phyloP scores from a whole-genome alignment of 352 stramenopile genomes.

The Globisporangium paroecandrum region DNA sequence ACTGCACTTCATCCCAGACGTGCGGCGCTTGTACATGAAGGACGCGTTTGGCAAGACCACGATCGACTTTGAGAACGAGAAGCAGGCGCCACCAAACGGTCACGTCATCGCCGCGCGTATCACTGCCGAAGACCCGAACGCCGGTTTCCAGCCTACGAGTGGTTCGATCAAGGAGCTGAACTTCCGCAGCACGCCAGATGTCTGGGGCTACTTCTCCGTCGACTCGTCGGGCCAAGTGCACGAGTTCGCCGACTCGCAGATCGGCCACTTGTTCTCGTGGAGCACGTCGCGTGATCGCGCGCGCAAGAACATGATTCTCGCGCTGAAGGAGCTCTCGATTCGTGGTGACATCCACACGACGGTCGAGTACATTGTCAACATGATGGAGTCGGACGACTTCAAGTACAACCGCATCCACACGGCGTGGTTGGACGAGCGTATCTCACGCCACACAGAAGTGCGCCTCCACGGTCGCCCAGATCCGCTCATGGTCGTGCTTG shows the following conservation, averaged over 20 bases:
- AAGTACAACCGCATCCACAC: constrained; percentile 99
- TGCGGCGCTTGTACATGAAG: constrained; percentile 96
- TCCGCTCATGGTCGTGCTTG: constrained; percentile 83
- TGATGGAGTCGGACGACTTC: constrained; percentile 99
- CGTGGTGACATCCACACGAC: constrained; percentile 99
- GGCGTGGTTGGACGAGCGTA: constrained; percentile 97
- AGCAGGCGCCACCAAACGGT: constrained; percentile 77
- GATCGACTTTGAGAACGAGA: constrained; percentile 96
- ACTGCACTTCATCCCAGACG: constrained; percentile 97
- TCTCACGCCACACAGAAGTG: constrained; percentile 91
- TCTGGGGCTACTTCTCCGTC: constrained; percentile 99
- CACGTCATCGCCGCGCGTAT: constrained; percentile 99
- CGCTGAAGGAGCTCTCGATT: constrained; percentile 99
- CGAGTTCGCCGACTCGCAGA: constrained; percentile 99
- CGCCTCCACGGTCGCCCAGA: constrained; percentile 79
- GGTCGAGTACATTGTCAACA: constrained; percentile 99
- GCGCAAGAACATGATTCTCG: constrained; percentile 97
- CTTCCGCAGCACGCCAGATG: constrained; percentile 98
- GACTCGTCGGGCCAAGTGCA: constrained; percentile 98
- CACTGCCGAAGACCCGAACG: constrained; percentile 99
- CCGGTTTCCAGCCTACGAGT: constrained; percentile 98
- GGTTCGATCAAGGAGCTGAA: constrained; percentile 99
- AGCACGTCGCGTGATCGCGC: constrained; percentile 95
- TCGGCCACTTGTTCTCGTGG: constrained; percentile 99
- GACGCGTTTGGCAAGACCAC: constrained; percentile 86